Percentiles rank a stretch among this genome's conserved stretches.
These are phyloP conservation scores for Astrocystis sublimbata DNA, from an alignment of 495 filamentous ascomycete species.

Conservation along the genomic window DNA sequence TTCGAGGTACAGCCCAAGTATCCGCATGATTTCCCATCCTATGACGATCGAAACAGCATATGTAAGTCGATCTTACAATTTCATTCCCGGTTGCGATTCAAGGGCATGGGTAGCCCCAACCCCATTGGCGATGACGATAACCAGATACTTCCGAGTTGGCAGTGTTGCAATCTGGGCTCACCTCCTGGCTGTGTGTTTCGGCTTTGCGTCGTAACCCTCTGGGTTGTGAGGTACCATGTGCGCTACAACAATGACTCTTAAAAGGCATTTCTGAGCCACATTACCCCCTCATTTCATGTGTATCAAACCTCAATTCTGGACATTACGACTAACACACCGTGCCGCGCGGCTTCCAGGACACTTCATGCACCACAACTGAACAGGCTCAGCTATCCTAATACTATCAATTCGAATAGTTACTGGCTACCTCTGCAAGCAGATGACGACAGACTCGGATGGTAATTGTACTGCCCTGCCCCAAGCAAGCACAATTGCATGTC, in stretches of 20 bases:
- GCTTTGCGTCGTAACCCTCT: conserved; percentile 27
- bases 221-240: conserved; percentile 30
- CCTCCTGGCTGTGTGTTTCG: conserved; percentile 30
- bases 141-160: conserved; percentile 62
- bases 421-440: too few species aligned
- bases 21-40: conserved; percentile 26
- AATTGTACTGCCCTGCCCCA: too few species aligned
- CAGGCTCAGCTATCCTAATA: too few species aligned
- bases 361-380: too few species aligned
- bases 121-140: conserved; percentile 53
- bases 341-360: too few species aligned
- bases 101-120: neutral
- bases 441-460: too few species aligned
- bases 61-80: conserved; percentile 8
- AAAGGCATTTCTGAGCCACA: conserved; percentile 53
- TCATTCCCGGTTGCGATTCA: neutral
- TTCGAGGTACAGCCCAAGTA: conserved; percentile 64
- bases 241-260: conserved; percentile 39
- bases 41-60: too few species aligned
- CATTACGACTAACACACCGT: too few species aligned
- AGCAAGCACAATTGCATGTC: too few species aligned
- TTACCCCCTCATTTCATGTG: too few species aligned
- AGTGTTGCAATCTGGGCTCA: conserved; percentile 21
- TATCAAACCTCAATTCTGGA: too few species aligned
- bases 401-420: too few species aligned